A percentile compares a stretch with the other conserved stretches of the same genome.
These are phyloP conservation scores for Naganishia sp. DNA, from an alignment of 1,284 basidiomycete genomes.

Conservation along the genomic window DNA sequence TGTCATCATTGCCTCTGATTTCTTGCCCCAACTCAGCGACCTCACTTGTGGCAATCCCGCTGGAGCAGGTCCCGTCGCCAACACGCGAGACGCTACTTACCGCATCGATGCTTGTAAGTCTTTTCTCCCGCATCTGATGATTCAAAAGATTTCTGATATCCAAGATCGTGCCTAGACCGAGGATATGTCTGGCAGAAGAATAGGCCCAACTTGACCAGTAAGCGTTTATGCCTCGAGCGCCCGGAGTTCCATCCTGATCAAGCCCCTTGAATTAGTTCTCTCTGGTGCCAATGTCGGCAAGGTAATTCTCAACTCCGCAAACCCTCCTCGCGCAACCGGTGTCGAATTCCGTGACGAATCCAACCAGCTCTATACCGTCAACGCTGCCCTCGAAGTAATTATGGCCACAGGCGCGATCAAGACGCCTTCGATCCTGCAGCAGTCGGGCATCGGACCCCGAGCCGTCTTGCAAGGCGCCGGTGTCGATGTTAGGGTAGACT, in stretches of 20 bases:
- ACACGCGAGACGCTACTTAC: conserved; percentile 38
- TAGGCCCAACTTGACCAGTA: conserved; percentile 43
- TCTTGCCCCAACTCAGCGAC: conserved; percentile 32
- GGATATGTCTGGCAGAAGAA: conserved; percentile 42
- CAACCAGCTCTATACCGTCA: conserved; percentile 40
- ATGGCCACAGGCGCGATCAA: conserved; percentile 55
- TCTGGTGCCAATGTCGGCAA: conserved; percentile 42
- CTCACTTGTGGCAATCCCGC: conserved; percentile 46
- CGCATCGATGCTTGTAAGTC: conserved; percentile 45
- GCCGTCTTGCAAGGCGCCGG: conserved; percentile 45
- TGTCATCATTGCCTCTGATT: neutral
- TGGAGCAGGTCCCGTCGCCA: conserved; percentile 41
- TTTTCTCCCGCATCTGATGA: neutral
- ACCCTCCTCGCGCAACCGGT: conserved; percentile 41
- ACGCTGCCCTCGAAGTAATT: conserved; percentile 53
- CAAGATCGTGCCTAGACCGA: conserved; percentile 34
- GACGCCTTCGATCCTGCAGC: conserved; percentile 55
- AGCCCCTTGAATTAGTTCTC: conserved; percentile 52
- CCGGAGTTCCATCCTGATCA: too few species aligned
- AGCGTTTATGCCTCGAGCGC: neutral
- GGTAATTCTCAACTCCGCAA: conserved; percentile 37
- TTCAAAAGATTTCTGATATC: neutral
- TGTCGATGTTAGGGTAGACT: conserved; percentile 43
- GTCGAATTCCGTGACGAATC: conserved; percentile 41
- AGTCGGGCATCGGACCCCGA: conserved; percentile 53